Percentiles rank a stretch among this genome's conserved stretches.
phyloP scores from a whole-genome alignment of 176 grass and related monocot species.

The Typha latifolia region DNA sequence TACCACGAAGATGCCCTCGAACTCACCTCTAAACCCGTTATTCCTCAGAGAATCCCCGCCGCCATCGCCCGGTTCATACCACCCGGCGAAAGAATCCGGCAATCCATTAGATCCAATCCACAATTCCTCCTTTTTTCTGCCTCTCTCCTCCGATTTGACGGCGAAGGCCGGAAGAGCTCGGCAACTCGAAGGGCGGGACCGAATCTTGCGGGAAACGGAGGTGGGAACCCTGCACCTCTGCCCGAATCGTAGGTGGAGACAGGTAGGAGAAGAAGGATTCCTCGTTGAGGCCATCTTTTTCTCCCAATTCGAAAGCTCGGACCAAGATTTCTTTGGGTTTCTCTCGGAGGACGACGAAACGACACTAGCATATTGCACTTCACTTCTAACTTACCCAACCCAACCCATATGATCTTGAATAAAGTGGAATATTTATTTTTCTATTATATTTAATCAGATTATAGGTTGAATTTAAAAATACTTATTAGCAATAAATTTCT shows the following conservation, averaged over 20 bases:
- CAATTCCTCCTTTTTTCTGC: neutral
- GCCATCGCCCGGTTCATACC: slow-evolving; percentile 27
- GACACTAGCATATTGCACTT: too few relatives aligned
- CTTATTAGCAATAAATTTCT: too few relatives aligned
- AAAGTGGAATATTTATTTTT: too few relatives aligned
- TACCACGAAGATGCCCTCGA: neutral
- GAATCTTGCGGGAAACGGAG: neutral
- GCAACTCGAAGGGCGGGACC: slow-evolving; percentile 1
- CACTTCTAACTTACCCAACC: too few relatives aligned
- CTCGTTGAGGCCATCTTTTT: neutral
- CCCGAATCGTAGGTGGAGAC: slow-evolving; percentile 39
- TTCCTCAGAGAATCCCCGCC: slow-evolving; percentile 14
- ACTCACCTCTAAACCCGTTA: neutral
- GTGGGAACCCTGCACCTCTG: slow-evolving; percentile 2
- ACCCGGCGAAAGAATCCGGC: slow-evolving; percentile 59
- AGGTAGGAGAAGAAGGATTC: neutral
- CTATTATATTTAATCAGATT: too few relatives aligned
- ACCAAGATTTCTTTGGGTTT: neutral
- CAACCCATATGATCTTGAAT: too few relatives aligned
- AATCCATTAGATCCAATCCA: neutral
- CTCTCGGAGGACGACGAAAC: neutral
- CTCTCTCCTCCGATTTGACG: neutral
- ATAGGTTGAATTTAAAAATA: too few relatives aligned
- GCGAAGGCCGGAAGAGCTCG: slow-evolving; percentile 3
- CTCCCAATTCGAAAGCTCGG: neutral